phyloP scores from a whole-genome alignment of 108 stramenopile genomes.

The Skeletonema marinoi region DNA sequence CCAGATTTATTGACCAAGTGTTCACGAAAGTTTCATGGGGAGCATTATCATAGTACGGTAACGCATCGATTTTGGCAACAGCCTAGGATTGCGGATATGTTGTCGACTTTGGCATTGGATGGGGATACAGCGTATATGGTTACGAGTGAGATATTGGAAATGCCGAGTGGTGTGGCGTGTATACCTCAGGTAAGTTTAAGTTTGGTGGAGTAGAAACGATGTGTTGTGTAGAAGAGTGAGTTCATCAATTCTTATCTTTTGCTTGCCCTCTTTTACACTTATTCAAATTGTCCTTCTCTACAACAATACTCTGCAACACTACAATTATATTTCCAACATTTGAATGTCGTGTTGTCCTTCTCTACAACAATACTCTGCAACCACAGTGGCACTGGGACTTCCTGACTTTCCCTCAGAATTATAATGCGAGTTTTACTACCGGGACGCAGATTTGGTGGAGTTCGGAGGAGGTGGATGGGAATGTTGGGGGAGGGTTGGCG shows the following conservation, averaged over 20 bases:
- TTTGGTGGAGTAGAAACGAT: too few species aligned
- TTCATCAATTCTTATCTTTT: too few species aligned
- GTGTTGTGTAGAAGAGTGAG: too few species aligned
- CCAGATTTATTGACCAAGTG: slow-evolving; percentile 1
- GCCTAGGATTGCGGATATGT: neutral
- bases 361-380: too few species aligned
- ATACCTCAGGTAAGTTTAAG: too few species aligned
- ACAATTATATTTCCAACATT: too few species aligned
- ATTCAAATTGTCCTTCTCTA: too few species aligned
- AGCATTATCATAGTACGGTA: neutral
- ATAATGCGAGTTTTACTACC: neutral
- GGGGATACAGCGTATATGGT: neutral
- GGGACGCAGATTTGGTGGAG: slow-evolving; percentile 6
- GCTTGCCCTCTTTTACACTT: too few species aligned
- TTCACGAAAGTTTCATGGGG: neutral
- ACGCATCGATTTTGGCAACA: slow-evolving; percentile 4
- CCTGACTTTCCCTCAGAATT: slow-evolving; percentile 1
- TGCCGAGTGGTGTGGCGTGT: neutral
- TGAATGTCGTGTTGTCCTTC: too few species aligned
- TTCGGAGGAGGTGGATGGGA: neutral
- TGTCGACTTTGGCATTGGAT: neutral
- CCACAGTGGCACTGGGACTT: slow-evolving; percentile 13
- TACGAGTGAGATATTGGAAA: neutral
- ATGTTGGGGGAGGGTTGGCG: slow-evolving; percentile 5
- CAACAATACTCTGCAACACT: too few species aligned